These are phyloP conservation scores for Tulasnella sp. DNA, from an alignment of 768 basidiomycete species.

Conservation along the genomic window DNA sequence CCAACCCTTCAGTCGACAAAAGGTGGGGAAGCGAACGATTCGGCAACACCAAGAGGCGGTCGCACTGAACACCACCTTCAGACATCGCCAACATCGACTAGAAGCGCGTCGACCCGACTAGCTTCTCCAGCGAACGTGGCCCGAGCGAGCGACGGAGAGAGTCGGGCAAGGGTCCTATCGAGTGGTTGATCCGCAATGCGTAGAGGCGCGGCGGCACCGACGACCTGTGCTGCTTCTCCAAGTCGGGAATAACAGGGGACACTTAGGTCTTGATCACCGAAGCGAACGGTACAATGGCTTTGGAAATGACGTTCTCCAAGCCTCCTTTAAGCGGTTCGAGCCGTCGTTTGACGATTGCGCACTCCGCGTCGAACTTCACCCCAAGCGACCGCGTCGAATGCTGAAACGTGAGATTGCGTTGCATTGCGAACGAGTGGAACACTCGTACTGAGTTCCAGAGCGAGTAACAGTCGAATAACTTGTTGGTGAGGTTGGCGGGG, in stretches of 20 bases:
- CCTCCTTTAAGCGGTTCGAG: constrained; percentile 67
- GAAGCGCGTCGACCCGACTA: constrained; percentile 44
- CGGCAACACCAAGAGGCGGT: constrained; percentile 63
- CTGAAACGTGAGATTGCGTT: constrained; percentile 67
- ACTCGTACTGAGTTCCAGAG: constrained; percentile 56
- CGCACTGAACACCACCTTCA: constrained; percentile 72
- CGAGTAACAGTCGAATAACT: constrained; percentile 62
- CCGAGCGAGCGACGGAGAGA: constrained; percentile 61
- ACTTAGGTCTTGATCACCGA: constrained; percentile 59
- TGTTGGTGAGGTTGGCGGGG: constrained; percentile 65
- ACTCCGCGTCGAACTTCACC: constrained; percentile 45
- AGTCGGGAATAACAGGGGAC: constrained; percentile 56
- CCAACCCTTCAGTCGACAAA: neutral
- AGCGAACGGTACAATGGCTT: constrained; percentile 64
- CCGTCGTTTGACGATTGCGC: constrained; percentile 45
- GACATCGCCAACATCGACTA: constrained; percentile 65
- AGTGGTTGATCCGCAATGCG: constrained; percentile 45
- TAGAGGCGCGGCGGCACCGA: neutral
- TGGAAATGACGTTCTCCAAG: constrained; percentile 61
- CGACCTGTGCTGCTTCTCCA: constrained; percentile 44
- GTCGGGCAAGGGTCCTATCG: constrained; percentile 53
- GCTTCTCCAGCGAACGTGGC: constrained; percentile 51
- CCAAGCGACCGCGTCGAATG: constrained; percentile 64
- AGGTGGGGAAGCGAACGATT: constrained; percentile 44
- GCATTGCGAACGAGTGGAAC: constrained; percentile 52